Evolutionary conservation across 306 rosid genomes (phyloP), one percentile per base, ranked within the genome.

Genomic region (Canavalia gladiata): DNA sequence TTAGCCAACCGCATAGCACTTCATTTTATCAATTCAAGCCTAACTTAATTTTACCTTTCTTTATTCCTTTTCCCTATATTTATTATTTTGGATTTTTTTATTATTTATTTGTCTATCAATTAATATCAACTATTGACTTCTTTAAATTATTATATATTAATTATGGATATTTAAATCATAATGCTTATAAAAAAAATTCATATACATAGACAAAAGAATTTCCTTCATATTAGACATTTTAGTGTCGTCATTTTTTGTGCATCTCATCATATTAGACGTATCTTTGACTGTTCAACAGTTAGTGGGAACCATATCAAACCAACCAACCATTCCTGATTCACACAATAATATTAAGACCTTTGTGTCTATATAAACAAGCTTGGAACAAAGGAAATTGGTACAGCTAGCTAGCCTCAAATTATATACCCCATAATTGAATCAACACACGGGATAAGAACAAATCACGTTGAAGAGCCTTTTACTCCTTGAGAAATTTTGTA

Each of bases 281-380:
- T 67, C n/a, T 67, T 49, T 25, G 72, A 67, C 72, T 4, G 9
- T 3, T 67, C n/a, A 35, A 67, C 72, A 67, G 39, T 67, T 25
- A 67, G 18, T 43, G 72, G 37, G 54, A 67, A 67, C 47, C 37
- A 67, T 65, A 67, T 42, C 72, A 8, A 0, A 67, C 18, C 72
- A 0, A 67, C 18, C 72, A 8, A 25, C 34, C 4, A 25, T 67
- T 33, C 18, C 13, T 41, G 41, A 7, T 66, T 4, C 51, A 42
- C n/a, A 25, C 28, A 51, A 2, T 11, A 51, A 51, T 12, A 4
- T 37, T 37, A 12, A 3, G 56, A 4, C 52, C 28, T 18, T 2
- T 0, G 7, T 1, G 8, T 8, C 72, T 76, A 76, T 76, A 76
- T 60, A 76, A 60, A 76, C 62, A 33, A 31, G 28, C 29, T 8